Evolutionary conservation across 2,329 filamentous ascomycete genomes (phyloP).

Genomic region (Botrytis elliptica): DNA sequence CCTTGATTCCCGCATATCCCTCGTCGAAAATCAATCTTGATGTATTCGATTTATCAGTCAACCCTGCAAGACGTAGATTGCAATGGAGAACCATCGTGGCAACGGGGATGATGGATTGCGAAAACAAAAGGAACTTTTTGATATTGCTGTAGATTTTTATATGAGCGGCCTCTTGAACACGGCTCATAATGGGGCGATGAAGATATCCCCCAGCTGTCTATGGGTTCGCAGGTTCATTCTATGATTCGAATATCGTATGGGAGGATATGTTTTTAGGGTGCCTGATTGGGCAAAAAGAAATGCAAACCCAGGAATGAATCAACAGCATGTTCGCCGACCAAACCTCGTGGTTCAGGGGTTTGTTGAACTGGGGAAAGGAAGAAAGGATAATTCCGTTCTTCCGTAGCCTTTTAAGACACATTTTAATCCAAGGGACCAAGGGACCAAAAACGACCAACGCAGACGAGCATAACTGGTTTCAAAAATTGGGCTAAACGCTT

Average conservation of each 20-base stretch:
- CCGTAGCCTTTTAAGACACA: conserved; percentile 9
- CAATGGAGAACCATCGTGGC: conserved; percentile 13
- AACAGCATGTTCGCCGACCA: conserved; percentile 19
- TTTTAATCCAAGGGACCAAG: neutral
- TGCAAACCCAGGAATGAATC: neutral
- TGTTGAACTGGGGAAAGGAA: neutral
- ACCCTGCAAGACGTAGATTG: conserved; percentile 3
- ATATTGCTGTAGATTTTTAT: neutral
- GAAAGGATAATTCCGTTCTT: conserved; percentile 5
- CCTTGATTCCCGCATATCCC: conserved; percentile 19
- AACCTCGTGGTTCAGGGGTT: conserved; percentile 12
- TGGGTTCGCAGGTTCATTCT: neutral
- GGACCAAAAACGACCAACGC: neutral
- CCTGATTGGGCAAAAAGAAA: neutral
- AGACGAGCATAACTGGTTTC: neutral
- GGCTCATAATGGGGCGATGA: conserved; percentile 4
- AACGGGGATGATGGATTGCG: conserved; percentile 17
- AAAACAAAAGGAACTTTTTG: neutral
- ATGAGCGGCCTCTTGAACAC: conserved; percentile 3
- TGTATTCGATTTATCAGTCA: conserved; percentile 3
- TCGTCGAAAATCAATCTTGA: conserved; percentile 17
- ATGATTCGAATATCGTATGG: neutral
- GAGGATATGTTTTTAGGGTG: neutral
- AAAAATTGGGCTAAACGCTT: conserved; percentile 1
- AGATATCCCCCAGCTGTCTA: conserved; percentile 1